Percentiles rank a stretch among this genome's conserved stretches.
Conservation (phyloP, 805 yeast genomes). For the Zygosaccharomyces bailii region DNA sequence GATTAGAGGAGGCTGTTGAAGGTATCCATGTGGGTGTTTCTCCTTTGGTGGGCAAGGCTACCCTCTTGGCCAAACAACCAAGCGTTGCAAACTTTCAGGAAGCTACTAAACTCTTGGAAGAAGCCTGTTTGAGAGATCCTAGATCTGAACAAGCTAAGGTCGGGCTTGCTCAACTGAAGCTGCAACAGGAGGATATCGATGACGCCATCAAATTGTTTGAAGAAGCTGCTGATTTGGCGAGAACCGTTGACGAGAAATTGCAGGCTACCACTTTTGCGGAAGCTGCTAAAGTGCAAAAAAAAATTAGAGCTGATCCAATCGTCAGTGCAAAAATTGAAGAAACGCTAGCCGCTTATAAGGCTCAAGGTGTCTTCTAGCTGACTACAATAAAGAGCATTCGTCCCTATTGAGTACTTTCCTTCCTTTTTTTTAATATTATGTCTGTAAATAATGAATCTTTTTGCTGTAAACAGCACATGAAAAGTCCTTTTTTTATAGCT, state of each 20-base stretch:
- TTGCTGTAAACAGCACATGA: background rate
- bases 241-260: slow-evolving; percentile 80
- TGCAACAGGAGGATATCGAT: slow-evolving; percentile 77
- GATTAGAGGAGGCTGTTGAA: slow-evolving; percentile 69
- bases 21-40: slow-evolving; percentile 79
- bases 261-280: slow-evolving; percentile 91
- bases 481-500: background rate
- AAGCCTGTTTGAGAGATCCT: slow-evolving; percentile 82
- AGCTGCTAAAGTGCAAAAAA: slow-evolving; percentile 86
- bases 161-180: slow-evolving; percentile 85
- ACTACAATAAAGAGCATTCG: background rate
- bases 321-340: slow-evolving; percentile 61
- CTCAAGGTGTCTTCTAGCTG: slow-evolving; percentile 30
- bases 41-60: slow-evolving; percentile 87
- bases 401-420: slow-evolving; percentile 4
- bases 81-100: slow-evolving; percentile 44
- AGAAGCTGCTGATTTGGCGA: slow-evolving; percentile 75
- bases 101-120: slow-evolving; percentile 62
- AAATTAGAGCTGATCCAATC: slow-evolving; percentile 66
- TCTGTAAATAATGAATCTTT: slow-evolving; percentile 16
- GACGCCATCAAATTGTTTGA: slow-evolving; percentile 81
- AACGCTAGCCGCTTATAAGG: slow-evolving; percentile 44
- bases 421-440: slow-evolving; percentile 4
- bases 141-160: slow-evolving; percentile 84
- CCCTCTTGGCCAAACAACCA: slow-evolving; percentile 57